phyloP scores from a whole-genome alignment of 164 flowering plant genomes.

The Nymphaea colorata region DNA sequence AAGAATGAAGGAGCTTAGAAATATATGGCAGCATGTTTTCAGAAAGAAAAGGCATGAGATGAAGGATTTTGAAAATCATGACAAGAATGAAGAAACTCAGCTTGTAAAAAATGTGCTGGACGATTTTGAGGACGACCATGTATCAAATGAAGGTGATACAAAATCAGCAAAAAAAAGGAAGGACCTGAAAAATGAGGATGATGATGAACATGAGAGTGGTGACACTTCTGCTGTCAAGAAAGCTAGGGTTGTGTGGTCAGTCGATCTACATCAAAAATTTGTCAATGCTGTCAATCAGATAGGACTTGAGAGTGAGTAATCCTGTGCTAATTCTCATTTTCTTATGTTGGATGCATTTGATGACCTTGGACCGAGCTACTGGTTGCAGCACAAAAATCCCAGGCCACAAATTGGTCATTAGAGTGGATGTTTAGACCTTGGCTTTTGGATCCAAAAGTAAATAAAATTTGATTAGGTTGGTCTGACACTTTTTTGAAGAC shows the following conservation, averaged over 20 bases:
- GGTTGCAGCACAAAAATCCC: too few species aligned
- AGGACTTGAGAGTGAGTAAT: constrained; percentile 81
- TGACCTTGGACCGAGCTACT: too few species aligned
- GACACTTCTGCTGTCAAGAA: constrained; percentile 57
- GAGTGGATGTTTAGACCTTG: background rate
- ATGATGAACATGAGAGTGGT: constrained; percentile 43
- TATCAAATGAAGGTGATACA: constrained; percentile 35
- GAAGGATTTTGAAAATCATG: constrained; percentile 54
- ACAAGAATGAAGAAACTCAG: constrained; percentile 38
- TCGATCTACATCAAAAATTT: constrained; percentile 91
- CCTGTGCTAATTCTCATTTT: background rate
- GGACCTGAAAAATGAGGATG: constrained; percentile 40
- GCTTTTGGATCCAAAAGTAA: too few species aligned
- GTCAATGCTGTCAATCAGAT: constrained; percentile 83
- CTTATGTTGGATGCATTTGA: background rate
- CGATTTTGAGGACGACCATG: constrained; percentile 31
- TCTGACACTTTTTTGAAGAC: background rate
- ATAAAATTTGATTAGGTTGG: too few species aligned
- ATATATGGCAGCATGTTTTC: constrained; percentile 96
- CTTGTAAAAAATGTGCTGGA: constrained; percentile 30
- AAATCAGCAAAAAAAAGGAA: constrained; percentile 52
- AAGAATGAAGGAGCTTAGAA: constrained; percentile 90
- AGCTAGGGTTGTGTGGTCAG: constrained; percentile 89
- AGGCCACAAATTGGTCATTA: too few species aligned
- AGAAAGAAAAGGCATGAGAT: constrained; percentile 79